phyloP scores from a whole-genome alignment of 257 asterid species.

The Phtheirospermum japonicum region DNA sequence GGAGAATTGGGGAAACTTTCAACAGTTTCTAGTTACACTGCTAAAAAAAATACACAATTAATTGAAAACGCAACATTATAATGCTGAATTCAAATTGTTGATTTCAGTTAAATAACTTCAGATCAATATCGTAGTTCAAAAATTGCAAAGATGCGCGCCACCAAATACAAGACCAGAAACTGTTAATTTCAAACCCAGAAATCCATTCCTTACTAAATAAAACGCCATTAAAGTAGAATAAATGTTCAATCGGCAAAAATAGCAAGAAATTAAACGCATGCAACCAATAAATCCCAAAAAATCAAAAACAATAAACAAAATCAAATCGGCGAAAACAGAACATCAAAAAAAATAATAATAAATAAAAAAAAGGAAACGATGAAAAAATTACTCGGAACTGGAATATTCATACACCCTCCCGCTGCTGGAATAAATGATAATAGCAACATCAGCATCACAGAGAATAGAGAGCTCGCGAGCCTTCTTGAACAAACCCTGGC shows the following conservation, averaged over 20 bases:
- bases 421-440: constrained; percentile 43
- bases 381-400: constrained; percentile 38
- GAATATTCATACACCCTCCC: constrained; percentile 46
- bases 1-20: background rate
- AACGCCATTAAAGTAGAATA: background rate
- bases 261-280: constrained; percentile 19
- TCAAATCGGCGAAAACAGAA: background rate
- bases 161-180: background rate
- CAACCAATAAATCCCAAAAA: constrained; percentile 18
- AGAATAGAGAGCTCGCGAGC: constrained; percentile 57
- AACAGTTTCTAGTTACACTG: background rate
- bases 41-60: background rate
- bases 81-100: background rate
- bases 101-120: background rate
- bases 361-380: background rate
- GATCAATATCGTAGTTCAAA: background rate
- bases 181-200: background rate
- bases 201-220: background rate
- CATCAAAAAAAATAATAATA: too few relatives aligned
- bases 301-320: background rate
- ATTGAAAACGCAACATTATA: background rate
- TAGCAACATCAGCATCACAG: constrained; percentile 54
- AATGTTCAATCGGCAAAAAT: background rate
- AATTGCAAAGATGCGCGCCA: background rate
- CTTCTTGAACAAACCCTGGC: constrained; percentile 54